phyloP scores from a whole-genome alignment of 1,284 basidiomycete genomes.

The Ganoderma meredithae region DNA sequence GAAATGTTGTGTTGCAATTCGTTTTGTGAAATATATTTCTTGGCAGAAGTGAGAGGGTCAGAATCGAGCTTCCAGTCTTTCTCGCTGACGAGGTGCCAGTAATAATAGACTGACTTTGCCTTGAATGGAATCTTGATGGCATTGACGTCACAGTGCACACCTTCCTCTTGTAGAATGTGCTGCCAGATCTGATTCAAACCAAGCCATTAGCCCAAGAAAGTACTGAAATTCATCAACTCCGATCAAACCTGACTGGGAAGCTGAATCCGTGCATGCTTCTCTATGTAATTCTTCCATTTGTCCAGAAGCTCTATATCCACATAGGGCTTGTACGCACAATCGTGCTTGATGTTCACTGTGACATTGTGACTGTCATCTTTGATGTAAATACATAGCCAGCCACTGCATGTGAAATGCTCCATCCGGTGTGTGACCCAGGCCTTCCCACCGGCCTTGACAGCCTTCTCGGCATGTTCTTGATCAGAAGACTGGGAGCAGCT shows the following conservation, averaged over 20 bases:
- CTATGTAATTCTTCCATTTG: conserved; percentile 9
- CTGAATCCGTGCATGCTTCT: conserved; percentile 2
- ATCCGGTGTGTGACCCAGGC: background rate
- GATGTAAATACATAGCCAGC: conserved; percentile 7
- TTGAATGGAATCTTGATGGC: background rate
- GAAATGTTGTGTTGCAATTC: too few relatives aligned
- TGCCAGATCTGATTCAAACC: conserved; percentile 16
- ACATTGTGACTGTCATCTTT: background rate
- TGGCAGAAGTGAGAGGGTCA: too few relatives aligned
- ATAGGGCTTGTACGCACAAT: background rate
- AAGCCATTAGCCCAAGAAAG: too few relatives aligned
- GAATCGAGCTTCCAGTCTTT: too few relatives aligned
- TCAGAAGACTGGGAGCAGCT: background rate
- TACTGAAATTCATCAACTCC: background rate
- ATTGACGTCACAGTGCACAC: background rate
- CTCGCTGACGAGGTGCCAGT: too few relatives aligned
- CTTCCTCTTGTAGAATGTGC: conserved; percentile 8
- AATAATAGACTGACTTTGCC: too few relatives aligned
- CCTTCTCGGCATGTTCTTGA: conserved; percentile 8
- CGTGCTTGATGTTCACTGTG: background rate
- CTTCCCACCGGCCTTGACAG: background rate
- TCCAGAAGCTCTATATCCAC: conserved; percentile 9
- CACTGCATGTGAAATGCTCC: conserved; percentile 10
- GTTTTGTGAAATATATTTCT: too few relatives aligned
- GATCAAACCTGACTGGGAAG: background rate